phyloP scores from a whole-genome alignment of 805 yeast genomes.

The Myxozyma monticola region DNA sequence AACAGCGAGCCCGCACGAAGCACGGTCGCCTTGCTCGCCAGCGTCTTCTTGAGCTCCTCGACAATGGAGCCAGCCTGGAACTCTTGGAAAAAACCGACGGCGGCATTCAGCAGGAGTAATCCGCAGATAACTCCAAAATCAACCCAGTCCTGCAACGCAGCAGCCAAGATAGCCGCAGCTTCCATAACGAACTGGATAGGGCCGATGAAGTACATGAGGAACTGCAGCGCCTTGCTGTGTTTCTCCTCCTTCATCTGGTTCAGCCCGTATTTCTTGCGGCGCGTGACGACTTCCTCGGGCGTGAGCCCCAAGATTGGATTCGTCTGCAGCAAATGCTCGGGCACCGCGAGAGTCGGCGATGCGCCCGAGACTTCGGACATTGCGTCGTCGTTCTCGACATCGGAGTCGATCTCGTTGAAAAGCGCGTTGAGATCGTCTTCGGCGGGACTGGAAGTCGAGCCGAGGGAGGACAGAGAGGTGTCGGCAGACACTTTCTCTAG shows the following conservation, averaged over 20 bases:
- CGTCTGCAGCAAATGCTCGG: slow-evolving; percentile 82
- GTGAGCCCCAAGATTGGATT: slow-evolving; percentile 76
- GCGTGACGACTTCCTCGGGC: slow-evolving; percentile 71
- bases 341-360: slow-evolving; percentile 70
- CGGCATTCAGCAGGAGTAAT: slow-evolving; percentile 79
- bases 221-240: slow-evolving; percentile 76
- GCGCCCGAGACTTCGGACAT: slow-evolving; percentile 47
- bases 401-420: slow-evolving; percentile 69
- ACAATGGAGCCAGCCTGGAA: slow-evolving; percentile 98
- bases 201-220: slow-evolving; percentile 85
- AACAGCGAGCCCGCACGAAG: slow-evolving; percentile 76
- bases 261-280: slow-evolving; percentile 88
- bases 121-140: slow-evolving; percentile 97
- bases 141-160: slow-evolving; percentile 97
- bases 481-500: no score
- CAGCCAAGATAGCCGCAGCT: slow-evolving; percentile 92
- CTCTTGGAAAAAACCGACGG: slow-evolving; percentile 95
- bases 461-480: no score
- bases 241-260: slow-evolving; percentile 89
- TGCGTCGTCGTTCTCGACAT: slow-evolving; percentile 50
- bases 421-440: slow-evolving; percentile 62
- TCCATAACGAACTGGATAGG: slow-evolving; percentile 97
- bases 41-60: slow-evolving; percentile 91
- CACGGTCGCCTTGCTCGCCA: slow-evolving; percentile 85
- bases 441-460: no score